These are phyloP conservation scores for Bipolaris bicolor DNA, from an alignment of 2,329 filamentous ascomycete species.

Conservation along the genomic window DNA sequence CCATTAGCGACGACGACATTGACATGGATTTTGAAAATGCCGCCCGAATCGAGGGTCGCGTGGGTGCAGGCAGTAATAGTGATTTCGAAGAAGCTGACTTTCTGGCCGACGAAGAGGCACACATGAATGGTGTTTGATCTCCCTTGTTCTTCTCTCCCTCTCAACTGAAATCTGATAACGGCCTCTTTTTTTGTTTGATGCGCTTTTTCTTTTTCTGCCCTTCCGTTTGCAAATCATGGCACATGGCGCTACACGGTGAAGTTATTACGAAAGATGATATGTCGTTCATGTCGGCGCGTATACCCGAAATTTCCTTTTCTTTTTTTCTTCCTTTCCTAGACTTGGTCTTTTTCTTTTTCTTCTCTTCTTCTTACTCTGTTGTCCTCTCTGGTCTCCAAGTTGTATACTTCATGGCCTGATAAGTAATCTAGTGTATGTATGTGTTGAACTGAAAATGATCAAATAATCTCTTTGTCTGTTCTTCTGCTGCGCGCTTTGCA, in stretches of 20 bases:
- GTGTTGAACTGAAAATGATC: not conserved
- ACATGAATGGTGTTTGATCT: constrained; percentile 42
- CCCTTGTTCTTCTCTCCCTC: not conserved
- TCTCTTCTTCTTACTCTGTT: not conserved
- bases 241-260: constrained; percentile 10
- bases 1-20: constrained; percentile 32
- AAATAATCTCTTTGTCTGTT: not conserved
- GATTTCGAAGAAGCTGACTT: constrained; percentile 77
- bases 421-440: not conserved
- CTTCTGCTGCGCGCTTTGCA: not conserved
- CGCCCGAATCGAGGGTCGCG: constrained; percentile 44
- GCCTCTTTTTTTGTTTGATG: not conserved
- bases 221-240: not conserved
- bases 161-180: not conserved
- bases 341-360: not conserved
- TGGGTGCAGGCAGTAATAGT: constrained; percentile 44
- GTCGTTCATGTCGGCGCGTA: constrained; percentile 20
- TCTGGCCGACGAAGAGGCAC: constrained; percentile 38
- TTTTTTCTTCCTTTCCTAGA: not conserved
- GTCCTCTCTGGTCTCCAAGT: not conserved
- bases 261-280: constrained; percentile 7
- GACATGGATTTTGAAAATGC: constrained; percentile 44
- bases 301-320: constrained; percentile 19
- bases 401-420: not conserved
- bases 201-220: constrained; percentile 9